Percentiles rank a stretch among this genome's conserved stretches.
Conservation (phyloP, 2,329 filamentous ascomycete species). For the Triangularia verruculosa region DNA sequence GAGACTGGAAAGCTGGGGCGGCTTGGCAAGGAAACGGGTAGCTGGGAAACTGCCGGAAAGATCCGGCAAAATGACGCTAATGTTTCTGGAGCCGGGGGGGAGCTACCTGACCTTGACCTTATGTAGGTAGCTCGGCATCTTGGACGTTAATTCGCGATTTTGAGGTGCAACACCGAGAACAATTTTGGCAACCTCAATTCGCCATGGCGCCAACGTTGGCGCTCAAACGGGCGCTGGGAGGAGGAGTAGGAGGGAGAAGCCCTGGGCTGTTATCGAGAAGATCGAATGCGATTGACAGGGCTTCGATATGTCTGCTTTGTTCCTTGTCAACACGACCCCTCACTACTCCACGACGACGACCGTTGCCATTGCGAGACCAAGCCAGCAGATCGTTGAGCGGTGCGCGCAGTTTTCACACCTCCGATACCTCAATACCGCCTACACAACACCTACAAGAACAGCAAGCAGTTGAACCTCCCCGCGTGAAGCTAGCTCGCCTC, state of each 20-base stretch:
- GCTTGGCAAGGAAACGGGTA: background rate
- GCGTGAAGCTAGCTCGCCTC: slow-evolving; percentile 55
- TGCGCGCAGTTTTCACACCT: slow-evolving; percentile 28
- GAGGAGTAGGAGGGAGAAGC: background rate
- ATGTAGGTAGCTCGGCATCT: background rate
- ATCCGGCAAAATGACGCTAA: slow-evolving; percentile 14
- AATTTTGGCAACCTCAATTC: slow-evolving; percentile 5
- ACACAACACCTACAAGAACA: background rate
- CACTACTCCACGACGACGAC: background rate
- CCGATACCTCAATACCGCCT: slow-evolving; percentile 16
- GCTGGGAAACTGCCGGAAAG: slow-evolving; percentile 14
- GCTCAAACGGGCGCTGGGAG: slow-evolving; percentile 27
- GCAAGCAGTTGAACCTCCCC: slow-evolving; percentile 31
- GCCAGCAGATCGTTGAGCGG: background rate
- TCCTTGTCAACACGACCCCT: slow-evolving; percentile 25
- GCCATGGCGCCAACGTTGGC: slow-evolving; percentile 34
- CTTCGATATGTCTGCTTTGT: slow-evolving; percentile 34
- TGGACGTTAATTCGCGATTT: background rate
- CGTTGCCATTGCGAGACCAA: slow-evolving; percentile 6
- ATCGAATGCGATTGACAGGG: background rate
- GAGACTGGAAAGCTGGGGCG: slow-evolving; percentile 1
- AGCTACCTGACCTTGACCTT: background rate
- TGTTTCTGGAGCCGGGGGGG: background rate
- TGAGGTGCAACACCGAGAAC: background rate
- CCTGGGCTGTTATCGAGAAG: background rate